phyloP scores from a whole-genome alignment of 371 early-diverging fungal species.

The Mortierella sp. region DNA sequence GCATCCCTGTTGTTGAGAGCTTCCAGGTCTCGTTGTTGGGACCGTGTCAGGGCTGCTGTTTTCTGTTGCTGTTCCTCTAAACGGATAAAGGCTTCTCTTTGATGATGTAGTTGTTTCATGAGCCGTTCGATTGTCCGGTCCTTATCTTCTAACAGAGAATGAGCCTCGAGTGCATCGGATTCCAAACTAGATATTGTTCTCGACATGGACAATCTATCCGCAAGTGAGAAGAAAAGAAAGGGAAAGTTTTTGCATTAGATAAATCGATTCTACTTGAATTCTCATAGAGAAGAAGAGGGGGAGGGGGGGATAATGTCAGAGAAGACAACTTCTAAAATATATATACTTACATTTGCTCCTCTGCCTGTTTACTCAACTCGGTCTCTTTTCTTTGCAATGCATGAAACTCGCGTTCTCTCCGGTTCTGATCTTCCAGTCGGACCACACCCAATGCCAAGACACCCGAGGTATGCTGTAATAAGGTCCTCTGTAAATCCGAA shows the following conservation, averaged over 20 bases:
- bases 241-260: not conserved
- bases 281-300: too few relatives aligned
- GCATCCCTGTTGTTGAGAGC: not conserved
- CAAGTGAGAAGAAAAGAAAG: not conserved
- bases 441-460: constrained; percentile 64
- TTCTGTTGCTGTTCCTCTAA: constrained; percentile 50
- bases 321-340: not conserved
- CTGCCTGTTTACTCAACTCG: constrained; percentile 13
- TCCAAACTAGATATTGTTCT: constrained; percentile 36
- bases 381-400: constrained; percentile 28
- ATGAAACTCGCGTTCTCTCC: constrained; percentile 38
- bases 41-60: constrained; percentile 29
- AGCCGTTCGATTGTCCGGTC: constrained; percentile 44
- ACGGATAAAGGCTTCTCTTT: constrained; percentile 33
- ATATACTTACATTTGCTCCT: constrained; percentile 35
- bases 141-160: constrained; percentile 42
- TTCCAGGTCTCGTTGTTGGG: constrained; percentile 34
- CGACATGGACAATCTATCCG: constrained; percentile 31
- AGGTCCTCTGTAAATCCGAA: constrained; percentile 69
- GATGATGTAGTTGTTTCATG: constrained; percentile 46
- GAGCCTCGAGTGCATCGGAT: constrained; percentile 44
- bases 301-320: too few relatives aligned
- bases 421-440: constrained; percentile 52
- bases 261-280: not conserved
- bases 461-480: constrained; percentile 78